Conservation (phyloP, 2,329 filamentous ascomycete genomes). For the Stagonosporopsis rhizophila region DNA sequence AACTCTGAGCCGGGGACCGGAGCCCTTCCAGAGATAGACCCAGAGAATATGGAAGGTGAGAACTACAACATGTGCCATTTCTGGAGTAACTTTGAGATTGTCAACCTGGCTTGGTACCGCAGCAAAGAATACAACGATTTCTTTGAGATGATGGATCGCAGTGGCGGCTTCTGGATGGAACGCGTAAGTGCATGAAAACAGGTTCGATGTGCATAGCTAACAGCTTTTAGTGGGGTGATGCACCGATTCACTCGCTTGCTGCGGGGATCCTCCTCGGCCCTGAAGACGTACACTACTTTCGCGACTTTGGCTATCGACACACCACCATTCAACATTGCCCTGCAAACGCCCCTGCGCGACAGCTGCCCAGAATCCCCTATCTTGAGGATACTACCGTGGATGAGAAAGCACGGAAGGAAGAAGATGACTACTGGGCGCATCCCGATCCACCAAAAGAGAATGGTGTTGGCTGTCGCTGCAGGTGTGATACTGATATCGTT, state of each 20-base stretch:
- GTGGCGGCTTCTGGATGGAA: slow-evolving; percentile 99
- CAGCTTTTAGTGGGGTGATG: slow-evolving; percentile 85
- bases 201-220: slow-evolving; percentile 43
- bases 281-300: slow-evolving; percentile 95
- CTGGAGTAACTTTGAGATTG: slow-evolving; percentile 99
- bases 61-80: slow-evolving; percentile 99
- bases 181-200: slow-evolving; percentile 67
- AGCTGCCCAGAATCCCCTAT: slow-evolving; percentile 80
- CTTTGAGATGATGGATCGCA: slow-evolving; percentile 98
- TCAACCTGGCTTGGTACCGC: slow-evolving; percentile 90
- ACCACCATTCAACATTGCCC: slow-evolving; percentile 99
- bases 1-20: slow-evolving; percentile 75
- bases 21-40: slow-evolving; percentile 80
- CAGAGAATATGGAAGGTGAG: slow-evolving; percentile 95
- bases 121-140: slow-evolving; percentile 98
- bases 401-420: slow-evolving; percentile 83
- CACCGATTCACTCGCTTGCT: slow-evolving; percentile 95
- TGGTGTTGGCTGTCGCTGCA: slow-evolving; percentile 93
- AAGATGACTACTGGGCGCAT: slow-evolving; percentile 95
- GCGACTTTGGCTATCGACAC: slow-evolving; percentile 96
- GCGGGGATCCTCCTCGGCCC: slow-evolving; percentile 85
- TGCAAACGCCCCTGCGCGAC: slow-evolving; percentile 88
- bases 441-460: slow-evolving; percentile 91
- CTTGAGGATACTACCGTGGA: slow-evolving; percentile 82
- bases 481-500: slow-evolving; percentile 95